Conservation (phyloP, 1,284 basidiomycete species). For the Ceratobasidium sp. region DNA sequence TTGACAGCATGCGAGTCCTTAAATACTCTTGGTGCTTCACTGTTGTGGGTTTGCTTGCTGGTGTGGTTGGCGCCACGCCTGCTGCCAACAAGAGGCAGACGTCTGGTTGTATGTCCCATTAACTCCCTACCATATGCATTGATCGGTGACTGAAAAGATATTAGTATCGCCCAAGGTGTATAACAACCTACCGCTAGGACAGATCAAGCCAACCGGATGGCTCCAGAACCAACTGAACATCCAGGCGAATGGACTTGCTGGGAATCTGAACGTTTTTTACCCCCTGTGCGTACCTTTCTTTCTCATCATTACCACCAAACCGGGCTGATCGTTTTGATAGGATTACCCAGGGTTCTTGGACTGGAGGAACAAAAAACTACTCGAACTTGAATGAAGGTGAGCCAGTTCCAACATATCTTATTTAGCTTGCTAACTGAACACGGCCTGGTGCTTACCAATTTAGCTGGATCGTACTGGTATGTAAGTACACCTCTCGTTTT, state of each 20-base stretch:
- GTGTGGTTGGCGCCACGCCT: background rate
- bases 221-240: constrained; percentile 23
- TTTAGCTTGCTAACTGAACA: background rate
- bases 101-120: constrained; percentile 10
- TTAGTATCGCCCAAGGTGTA: constrained; percentile 25
- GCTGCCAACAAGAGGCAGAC: background rate
- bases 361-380: constrained; percentile 26
- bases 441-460: background rate
- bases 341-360: constrained; percentile 24
- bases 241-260: constrained; percentile 27
- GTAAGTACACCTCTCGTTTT: background rate
- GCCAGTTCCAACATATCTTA: background rate
- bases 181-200: constrained; percentile 21
- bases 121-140: background rate
- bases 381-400: constrained; percentile 35
- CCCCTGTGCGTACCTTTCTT: constrained; percentile 19
- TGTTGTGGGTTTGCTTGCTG: too few species aligned
- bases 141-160: background rate
- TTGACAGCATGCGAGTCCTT: too few species aligned
- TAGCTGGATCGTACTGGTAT: constrained; percentile 37
- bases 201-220: constrained; percentile 36
- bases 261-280: constrained; percentile 29
- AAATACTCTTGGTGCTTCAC: too few species aligned
- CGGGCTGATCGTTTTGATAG: too few species aligned
- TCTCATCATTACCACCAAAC: too few species aligned